Evolutionary conservation across 2,329 filamentous ascomycete species (phyloP).

Genomic region (Chalaropsis ovoidea): DNA sequence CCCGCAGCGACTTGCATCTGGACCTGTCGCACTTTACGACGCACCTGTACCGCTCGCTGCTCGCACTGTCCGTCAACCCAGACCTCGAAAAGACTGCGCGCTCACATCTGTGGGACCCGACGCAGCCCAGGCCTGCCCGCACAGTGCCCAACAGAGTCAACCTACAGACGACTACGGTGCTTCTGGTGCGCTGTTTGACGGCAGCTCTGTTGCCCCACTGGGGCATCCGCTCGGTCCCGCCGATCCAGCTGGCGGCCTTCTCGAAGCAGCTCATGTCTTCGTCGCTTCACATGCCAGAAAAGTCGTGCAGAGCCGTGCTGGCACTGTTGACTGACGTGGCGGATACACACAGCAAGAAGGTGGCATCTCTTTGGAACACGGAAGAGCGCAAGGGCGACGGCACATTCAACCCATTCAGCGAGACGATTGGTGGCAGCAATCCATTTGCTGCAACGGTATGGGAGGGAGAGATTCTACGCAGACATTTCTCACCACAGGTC

Average conservation of each 20-base stretch:
- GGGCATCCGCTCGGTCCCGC: conserved; percentile 64
- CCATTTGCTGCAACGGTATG: conserved; percentile 83
- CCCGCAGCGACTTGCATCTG: conserved; percentile 68
- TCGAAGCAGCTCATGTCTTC: conserved; percentile 79
- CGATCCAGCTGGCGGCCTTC: conserved; percentile 80
- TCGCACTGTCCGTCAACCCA: conserved; percentile 66
- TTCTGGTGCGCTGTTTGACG: conserved; percentile 77
- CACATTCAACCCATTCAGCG: conserved; percentile 62
- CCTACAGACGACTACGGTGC: conserved; percentile 85
- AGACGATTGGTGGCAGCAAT: conserved; percentile 74
- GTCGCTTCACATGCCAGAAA: conserved; percentile 80
- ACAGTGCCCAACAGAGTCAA: conserved; percentile 60
- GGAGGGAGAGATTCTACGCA: conserved; percentile 79
- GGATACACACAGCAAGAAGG: conserved; percentile 70
- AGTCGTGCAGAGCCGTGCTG: conserved; percentile 70
- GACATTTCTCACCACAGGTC: conserved; percentile 80
- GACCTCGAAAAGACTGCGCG: conserved; percentile 76
- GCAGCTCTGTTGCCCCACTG: conserved; percentile 68
- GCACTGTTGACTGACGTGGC: conserved; percentile 68
- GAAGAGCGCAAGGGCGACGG: conserved; percentile 91
- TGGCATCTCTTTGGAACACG: conserved; percentile 82
- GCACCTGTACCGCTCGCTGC: conserved; percentile 79
- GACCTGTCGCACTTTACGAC: conserved; percentile 93
- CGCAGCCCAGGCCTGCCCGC: conserved; percentile 37
- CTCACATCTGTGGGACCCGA: conserved; percentile 58